Evolutionary conservation across 441 rosid genomes (phyloP), one percentile per base, ranked within the genome.

Genomic region (Theobroma grandiflorum): DNA sequence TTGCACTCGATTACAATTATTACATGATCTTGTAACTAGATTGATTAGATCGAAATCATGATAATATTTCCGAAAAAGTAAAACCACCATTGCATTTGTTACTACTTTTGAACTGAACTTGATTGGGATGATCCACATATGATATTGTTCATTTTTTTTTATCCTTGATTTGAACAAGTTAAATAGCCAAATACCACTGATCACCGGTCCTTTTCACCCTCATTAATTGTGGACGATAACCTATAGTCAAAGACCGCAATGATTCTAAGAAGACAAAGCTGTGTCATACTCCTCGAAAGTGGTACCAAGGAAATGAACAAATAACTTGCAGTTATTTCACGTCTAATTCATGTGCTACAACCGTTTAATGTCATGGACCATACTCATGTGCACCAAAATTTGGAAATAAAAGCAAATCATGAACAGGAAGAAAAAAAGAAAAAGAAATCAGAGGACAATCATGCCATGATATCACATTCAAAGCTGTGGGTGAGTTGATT

Each of bases 1-100:
- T 53, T 53, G 58, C 58, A 45, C 49, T 45, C 10, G 49, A 45
- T 66, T 66, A 10, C 18, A 66, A n/a, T 66, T 15, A 66, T 66
- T 66, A 9, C 33, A 14, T n/a, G 15, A 66, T 66, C 50, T 66
- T 66, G 49, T 57, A 40, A 66, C 50, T n/a, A n/a, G 71, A 66
- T 66, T 42, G 15, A 40, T n/a, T 4, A 8, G 72, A 31, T 33
- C 42, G 8, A 66, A 9, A 66, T 66, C 47, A n/a, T n/a, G 15
- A n/a, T 38, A 66, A 40, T 8, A 4, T 1, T 20, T 20, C 3
- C 6, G 14, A 22, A 68, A 68, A 45, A 45, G 26, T 20, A 8
- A 33, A 49, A 47, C 22, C 0, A 47, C 53, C 31, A 38, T 40
- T 66, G 50, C 16, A 18, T 1, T 20, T 26, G 10, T 61, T 26